phyloP scores from a whole-genome alignment of 2,329 filamentous ascomycete species.

The Claviceps humidiphila region DNA sequence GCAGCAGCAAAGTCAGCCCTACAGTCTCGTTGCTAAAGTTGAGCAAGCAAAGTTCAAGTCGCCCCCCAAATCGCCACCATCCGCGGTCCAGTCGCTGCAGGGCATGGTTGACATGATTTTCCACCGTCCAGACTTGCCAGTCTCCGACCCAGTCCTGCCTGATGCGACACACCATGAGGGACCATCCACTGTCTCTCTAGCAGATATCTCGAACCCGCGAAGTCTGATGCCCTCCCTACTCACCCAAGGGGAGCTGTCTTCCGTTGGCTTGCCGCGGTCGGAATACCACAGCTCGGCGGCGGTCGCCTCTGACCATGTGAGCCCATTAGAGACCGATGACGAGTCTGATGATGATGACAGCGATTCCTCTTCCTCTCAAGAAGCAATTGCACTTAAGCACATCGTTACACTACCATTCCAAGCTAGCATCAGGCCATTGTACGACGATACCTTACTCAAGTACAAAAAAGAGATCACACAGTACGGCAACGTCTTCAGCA shows the following conservation, averaged over 20 bases:
- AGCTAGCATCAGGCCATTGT: constrained; percentile 36
- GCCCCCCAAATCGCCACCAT: constrained; percentile 8
- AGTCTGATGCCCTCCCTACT: constrained; percentile 13
- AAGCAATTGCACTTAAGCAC: constrained; percentile 23
- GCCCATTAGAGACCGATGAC: constrained; percentile 12
- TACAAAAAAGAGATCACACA: constrained; percentile 29
- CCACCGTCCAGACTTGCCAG: constrained; percentile 7
- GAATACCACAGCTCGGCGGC: constrained; percentile 13
- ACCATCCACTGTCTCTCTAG: constrained; percentile 24
- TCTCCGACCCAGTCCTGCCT: constrained; percentile 11
- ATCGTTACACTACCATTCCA: constrained; percentile 45
- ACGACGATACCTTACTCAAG: constrained; percentile 34
- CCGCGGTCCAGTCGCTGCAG: constrained; percentile 11
- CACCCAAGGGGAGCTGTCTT: constrained; percentile 6
- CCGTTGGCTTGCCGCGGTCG: constrained; percentile 6
- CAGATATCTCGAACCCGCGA: constrained; percentile 21
- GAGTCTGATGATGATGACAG: constrained; percentile 10
- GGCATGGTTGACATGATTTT: constrained; percentile 12
- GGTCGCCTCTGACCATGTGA: constrained; percentile 14
- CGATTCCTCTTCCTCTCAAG: constrained; percentile 6
- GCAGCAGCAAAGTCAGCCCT: neutral
- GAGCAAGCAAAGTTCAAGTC: neutral
- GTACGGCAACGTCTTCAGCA: constrained; percentile 31
- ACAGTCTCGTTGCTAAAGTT: neutral
- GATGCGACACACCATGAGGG: constrained; percentile 11